Evolutionary conservation across 148 eudicot genomes (phyloP).

Genomic region (Heliamphora exappendiculata): DNA sequence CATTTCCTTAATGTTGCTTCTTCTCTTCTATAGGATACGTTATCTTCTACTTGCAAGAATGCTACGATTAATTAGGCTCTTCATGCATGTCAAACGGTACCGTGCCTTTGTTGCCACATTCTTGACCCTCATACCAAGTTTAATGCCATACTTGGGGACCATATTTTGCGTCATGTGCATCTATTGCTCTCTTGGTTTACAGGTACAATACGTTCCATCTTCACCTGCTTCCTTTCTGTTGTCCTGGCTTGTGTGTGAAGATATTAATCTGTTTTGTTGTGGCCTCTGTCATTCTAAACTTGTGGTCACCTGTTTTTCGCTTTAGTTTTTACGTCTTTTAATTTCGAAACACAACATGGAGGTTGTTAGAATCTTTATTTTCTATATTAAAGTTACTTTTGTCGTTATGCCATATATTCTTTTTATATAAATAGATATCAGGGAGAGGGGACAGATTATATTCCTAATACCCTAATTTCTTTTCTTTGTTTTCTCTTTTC

Average conservation of each 20-base stretch:
- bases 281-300: background rate
- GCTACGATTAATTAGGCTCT: constrained; percentile 72
- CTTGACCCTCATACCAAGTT: constrained; percentile 83
- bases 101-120: constrained; percentile 95
- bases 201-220: constrained; percentile 32
- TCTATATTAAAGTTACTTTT: too few species aligned
- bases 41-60: constrained; percentile 96
- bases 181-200: constrained; percentile 89
- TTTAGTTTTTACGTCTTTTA: background rate
- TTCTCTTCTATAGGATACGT: constrained; percentile 67
- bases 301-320: too few species aligned
- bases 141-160: constrained; percentile 96
- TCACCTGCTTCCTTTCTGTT: background rate
- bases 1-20: background rate
- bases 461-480: too few species aligned
- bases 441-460: too few species aligned
- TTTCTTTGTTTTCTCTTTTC: too few species aligned
- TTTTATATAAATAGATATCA: too few species aligned
- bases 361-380: too few species aligned
- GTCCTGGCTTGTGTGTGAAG: background rate
- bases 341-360: background rate
- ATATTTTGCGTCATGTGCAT: constrained; percentile 87
- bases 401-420: too few species aligned
- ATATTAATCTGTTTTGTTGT: background rate
- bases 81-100: constrained; percentile 76